Conservation (phyloP, 305 asterid genomes). For the Coffea humblotiana region DNA sequence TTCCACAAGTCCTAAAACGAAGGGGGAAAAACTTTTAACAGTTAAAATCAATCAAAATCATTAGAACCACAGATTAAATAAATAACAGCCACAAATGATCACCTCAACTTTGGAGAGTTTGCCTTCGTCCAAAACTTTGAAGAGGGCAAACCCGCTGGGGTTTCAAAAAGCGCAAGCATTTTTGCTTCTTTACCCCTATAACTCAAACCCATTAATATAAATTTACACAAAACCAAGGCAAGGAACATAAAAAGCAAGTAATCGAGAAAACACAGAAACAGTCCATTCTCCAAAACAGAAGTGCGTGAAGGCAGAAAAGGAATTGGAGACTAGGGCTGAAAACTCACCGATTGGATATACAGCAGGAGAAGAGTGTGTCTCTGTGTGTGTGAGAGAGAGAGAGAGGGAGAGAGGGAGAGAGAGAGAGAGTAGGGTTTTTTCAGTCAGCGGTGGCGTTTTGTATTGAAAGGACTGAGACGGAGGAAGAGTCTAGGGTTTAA, state of each 20-base stretch:
- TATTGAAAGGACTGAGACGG: not conserved
- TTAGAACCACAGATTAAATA: not conserved
- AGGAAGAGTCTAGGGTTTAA: constrained; percentile 8
- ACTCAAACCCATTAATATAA: not conserved
- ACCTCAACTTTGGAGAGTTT: constrained; percentile 86
- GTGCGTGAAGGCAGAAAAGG: too few relatives aligned
- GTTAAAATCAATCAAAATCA: not conserved
- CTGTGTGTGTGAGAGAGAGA: not conserved
- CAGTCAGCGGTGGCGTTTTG: not conserved
- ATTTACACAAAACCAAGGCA: not conserved
- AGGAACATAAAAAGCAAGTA: not conserved
- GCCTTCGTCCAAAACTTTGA: constrained; percentile 84
- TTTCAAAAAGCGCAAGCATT: constrained; percentile 78
- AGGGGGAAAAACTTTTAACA: not conserved
- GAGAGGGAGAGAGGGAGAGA: not conserved
- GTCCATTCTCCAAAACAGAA: too few relatives aligned
- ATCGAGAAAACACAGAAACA: not conserved
- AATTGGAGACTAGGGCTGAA: not conserved
- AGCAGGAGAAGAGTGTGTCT: not conserved
- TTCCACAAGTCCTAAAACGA: constrained; percentile 71
- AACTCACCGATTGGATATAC: not conserved
- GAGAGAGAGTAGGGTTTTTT: not conserved
- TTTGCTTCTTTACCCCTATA: not conserved
- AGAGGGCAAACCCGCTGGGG: constrained; percentile 88
- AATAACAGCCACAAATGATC: constrained; percentile 4